Conservation (phyloP, 2,329 filamentous ascomycete species). For the Biscogniauxia sp. region DNA sequence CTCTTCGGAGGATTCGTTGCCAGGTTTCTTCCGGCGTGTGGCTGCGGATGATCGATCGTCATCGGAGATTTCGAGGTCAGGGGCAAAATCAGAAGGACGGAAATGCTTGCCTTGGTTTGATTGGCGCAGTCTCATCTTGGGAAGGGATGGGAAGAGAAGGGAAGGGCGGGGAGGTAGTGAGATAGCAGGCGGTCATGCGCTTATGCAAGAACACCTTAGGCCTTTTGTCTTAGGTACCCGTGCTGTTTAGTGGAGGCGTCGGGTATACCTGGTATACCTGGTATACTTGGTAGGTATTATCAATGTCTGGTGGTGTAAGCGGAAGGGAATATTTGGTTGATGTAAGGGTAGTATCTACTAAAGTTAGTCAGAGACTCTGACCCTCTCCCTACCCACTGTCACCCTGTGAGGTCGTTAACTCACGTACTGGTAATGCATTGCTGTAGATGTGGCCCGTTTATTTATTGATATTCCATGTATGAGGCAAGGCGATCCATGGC, state of each 20-base stretch:
- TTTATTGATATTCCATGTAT: neutral
- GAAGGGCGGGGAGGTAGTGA: neutral
- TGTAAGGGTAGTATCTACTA: neutral
- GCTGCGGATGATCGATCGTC: slow-evolving; percentile 12
- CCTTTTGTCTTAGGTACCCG: neutral
- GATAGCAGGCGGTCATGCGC: slow-evolving; percentile 3
- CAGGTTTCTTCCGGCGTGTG: slow-evolving; percentile 1
- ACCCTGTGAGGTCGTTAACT: neutral
- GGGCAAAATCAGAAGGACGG: slow-evolving; percentile 17
- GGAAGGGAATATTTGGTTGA: neutral
- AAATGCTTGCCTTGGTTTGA: slow-evolving; percentile 30
- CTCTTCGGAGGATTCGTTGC: slow-evolving; percentile 24
- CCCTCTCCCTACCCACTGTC: too few relatives aligned
- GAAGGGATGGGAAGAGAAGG: slow-evolving; percentile 4
- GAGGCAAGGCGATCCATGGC: too few relatives aligned
- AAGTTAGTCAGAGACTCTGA: too few relatives aligned
- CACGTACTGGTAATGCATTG: neutral
- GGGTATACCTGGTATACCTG: too few relatives aligned
- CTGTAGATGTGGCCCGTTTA: neutral
- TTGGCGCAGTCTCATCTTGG: slow-evolving; percentile 30
- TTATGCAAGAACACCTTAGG: slow-evolving; percentile 5
- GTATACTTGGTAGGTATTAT: too few relatives aligned
- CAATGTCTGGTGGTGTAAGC: too few relatives aligned
- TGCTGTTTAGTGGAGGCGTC: neutral
- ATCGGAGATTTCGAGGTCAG: slow-evolving; percentile 22